Evolutionary conservation across 2,329 filamentous ascomycete genomes (phyloP).

Genomic region (Microdochium nivale): DNA sequence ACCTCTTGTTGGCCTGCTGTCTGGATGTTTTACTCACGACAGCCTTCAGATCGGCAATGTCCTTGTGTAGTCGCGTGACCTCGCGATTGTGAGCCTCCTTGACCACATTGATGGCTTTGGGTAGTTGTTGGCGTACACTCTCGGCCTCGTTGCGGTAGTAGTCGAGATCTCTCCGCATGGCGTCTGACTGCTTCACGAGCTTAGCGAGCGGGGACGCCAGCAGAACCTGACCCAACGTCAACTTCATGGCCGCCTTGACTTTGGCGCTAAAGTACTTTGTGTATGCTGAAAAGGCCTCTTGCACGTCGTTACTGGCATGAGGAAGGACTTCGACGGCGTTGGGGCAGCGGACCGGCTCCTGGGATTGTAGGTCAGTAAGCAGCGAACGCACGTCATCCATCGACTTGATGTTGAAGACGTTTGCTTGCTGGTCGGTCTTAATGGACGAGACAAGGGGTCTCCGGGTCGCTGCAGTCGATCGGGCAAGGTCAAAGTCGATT

Average conservation of each 20-base stretch:
- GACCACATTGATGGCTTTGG: not conserved
- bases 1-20: not conserved
- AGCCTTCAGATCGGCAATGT: not conserved
- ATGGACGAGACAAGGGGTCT: not conserved
- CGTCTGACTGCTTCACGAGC: not conserved
- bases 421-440: not conserved
- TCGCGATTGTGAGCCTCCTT: not conserved
- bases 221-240: not conserved
- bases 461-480: not conserved
- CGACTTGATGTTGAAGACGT: not conserved
- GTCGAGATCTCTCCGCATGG: not conserved
- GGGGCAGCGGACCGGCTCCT: not conserved
- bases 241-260: not conserved
- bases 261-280: not conserved
- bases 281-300: not conserved
- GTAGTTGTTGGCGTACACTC: not conserved
- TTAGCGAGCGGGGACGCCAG: not conserved
- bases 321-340: not conserved
- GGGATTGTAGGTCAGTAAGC: not conserved
- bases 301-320: not conserved
- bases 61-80: not conserved
- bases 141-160: not conserved
- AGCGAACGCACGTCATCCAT: not conserved
- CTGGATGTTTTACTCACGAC: not conserved
- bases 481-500: not conserved